These are phyloP conservation scores for Saccharata proteae DNA, from an alignment of 2,329 filamentous ascomycete species.

Conservation along the genomic window DNA sequence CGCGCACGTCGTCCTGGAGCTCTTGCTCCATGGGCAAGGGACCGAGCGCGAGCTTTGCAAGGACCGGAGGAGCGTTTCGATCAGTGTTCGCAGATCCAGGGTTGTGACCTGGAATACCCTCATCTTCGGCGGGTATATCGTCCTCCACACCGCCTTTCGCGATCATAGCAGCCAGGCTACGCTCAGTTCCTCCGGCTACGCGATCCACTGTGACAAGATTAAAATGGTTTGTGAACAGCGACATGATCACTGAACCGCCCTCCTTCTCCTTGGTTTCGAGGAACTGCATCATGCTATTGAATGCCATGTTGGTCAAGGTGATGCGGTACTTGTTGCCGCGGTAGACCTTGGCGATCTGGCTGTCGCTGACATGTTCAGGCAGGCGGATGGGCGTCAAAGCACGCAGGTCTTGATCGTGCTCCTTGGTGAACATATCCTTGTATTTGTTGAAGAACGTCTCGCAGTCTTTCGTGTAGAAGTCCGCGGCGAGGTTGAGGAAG, in stretches of 20 bases:
- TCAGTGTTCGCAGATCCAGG: constrained; percentile 51
- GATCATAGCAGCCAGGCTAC: constrained; percentile 49
- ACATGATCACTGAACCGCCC: constrained; percentile 66
- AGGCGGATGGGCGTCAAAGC: constrained; percentile 61
- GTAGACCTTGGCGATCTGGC: constrained; percentile 69
- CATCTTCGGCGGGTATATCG: constrained; percentile 52
- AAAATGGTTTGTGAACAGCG: constrained; percentile 53
- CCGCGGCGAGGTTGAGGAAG: constrained; percentile 65
- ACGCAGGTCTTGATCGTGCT: constrained; percentile 71
- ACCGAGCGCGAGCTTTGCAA: constrained; percentile 60
- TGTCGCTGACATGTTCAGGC: constrained; percentile 66
- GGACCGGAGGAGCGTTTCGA: constrained; percentile 45
- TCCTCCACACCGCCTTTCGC: constrained; percentile 42
- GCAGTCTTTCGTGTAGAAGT: constrained; percentile 60
- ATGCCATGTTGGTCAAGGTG: constrained; percentile 75
- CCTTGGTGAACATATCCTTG: constrained; percentile 57
- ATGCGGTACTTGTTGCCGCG: constrained; percentile 78
- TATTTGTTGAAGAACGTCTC: constrained; percentile 61
- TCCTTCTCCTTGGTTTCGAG: constrained; percentile 76
- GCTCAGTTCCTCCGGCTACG: constrained; percentile 39
- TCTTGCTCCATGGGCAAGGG: constrained; percentile 74
- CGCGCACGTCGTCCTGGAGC: constrained; percentile 71
- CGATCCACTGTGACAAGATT: constrained; percentile 49
- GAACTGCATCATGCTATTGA: constrained; percentile 73
- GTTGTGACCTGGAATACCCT: constrained; percentile 56